A percentile compares a stretch with the other conserved stretches of the same genome.
These are phyloP conservation scores for Helotiales sp. DNA, from an alignment of 2,329 filamentous ascomycete species.

Conservation along the genomic window DNA sequence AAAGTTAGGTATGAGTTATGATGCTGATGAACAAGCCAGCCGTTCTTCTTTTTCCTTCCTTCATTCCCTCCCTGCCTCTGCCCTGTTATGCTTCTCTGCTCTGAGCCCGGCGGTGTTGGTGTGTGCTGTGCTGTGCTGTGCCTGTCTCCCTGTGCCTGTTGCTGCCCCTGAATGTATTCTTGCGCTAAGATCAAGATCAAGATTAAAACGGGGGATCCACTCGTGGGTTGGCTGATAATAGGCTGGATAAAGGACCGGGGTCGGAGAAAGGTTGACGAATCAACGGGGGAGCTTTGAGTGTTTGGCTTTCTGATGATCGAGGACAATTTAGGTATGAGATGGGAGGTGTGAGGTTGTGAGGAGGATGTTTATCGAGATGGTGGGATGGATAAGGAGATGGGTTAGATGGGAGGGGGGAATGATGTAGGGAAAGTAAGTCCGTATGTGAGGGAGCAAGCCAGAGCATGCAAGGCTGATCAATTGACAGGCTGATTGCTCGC, in stretches of 20 bases:
- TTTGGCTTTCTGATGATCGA: not conserved
- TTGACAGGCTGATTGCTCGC: no score
- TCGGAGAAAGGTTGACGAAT: not conserved
- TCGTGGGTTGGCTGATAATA: not conserved
- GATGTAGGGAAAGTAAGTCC: no score
- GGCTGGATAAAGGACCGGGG: not conserved
- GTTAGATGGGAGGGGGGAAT: no score
- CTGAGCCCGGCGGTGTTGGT: not conserved
- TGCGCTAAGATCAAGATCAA: slow-evolving; percentile 11
- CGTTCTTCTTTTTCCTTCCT: not conserved
- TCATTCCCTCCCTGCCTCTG: not conserved
- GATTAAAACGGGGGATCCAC: slow-evolving; percentile 2
- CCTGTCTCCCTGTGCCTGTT: no score
- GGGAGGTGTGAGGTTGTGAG: no score
- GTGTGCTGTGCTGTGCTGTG: not conserved
- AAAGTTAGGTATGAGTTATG: not conserved
- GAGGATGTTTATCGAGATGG: no score
- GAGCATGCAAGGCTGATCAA: no score
- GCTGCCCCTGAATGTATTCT: slow-evolving; percentile 1
- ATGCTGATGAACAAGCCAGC: not conserved
- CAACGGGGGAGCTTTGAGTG: not conserved
- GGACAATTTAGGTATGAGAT: not conserved
- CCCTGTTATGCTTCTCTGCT: not conserved
- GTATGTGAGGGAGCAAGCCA: no score
- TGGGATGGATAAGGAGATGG: no score